Conservation (phyloP, 306 rosid genomes). For the Erythrophleum fordii region DNA sequence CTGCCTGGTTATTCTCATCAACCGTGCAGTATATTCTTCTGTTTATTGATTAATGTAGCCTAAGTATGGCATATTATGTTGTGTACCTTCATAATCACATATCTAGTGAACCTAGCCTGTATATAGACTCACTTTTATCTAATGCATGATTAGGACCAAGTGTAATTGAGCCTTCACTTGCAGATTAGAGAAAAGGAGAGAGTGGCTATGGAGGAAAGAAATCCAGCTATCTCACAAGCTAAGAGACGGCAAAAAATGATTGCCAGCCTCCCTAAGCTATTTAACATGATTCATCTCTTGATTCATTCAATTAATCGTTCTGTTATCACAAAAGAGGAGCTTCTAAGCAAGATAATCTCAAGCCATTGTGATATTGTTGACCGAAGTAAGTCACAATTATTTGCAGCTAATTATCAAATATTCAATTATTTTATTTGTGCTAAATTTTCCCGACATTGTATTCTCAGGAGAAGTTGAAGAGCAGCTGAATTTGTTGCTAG, state of each 20-base stretch:
- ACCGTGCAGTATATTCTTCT: background rate
- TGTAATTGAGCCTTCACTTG: slow-evolving; percentile 36
- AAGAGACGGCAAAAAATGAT: slow-evolving; percentile 70
- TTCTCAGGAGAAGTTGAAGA: slow-evolving; percentile 77
- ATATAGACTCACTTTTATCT: background rate
- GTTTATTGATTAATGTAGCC: background rate
- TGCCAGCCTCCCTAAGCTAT: slow-evolving; percentile 77
- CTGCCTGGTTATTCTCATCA: background rate
- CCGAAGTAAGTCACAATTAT: slow-evolving; percentile 58
- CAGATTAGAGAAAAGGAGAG: slow-evolving; percentile 84
- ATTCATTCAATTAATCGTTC: slow-evolving; percentile 59
- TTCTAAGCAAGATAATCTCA: slow-evolving; percentile 67
- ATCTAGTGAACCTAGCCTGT: background rate
- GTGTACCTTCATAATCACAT: background rate
- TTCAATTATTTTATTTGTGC: slow-evolving; percentile 17
- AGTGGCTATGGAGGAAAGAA: slow-evolving; percentile 64
- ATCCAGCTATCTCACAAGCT: slow-evolving; percentile 75
- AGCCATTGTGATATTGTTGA: slow-evolving; percentile 56
- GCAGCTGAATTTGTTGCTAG: slow-evolving; percentile 63
- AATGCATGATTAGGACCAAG: slow-evolving; percentile 15
- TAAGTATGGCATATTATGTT: background rate
- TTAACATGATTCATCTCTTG: slow-evolving; percentile 69
- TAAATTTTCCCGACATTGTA: slow-evolving; percentile 29
- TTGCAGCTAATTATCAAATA: background rate
- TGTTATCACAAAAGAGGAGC: slow-evolving; percentile 71